Conservation (phyloP, 164 flowering plant species). For the Chimonanthus praecox region DNA sequence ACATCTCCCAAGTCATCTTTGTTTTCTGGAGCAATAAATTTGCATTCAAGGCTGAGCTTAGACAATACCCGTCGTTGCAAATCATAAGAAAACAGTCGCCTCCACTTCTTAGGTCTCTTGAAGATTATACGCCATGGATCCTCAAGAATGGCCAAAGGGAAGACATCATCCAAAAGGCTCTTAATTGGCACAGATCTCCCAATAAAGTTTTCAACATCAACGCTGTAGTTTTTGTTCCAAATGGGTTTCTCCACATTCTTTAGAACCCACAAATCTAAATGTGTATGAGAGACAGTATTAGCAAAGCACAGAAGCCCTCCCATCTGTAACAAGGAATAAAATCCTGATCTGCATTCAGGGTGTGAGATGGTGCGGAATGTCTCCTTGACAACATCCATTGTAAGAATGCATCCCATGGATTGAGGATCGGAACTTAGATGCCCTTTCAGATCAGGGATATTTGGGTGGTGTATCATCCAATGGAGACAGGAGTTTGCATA, state of each 20-base stretch:
- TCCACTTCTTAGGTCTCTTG: conserved; percentile 1
- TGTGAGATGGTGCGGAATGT: neutral
- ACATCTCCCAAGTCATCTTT: neutral
- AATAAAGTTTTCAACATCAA: neutral
- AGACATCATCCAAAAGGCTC: neutral
- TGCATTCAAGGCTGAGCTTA: neutral
- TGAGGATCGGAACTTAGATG: neutral
- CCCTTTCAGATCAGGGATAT: neutral
- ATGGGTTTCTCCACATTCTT: neutral
- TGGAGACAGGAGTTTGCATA: conserved; percentile 1
- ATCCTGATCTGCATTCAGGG: conserved; percentile 1
- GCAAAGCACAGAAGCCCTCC: conserved; percentile 4
- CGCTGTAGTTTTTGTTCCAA: conserved; percentile 1
- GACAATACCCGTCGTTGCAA: neutral
- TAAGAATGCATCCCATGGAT: conserved; percentile 1
- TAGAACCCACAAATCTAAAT: conserved; percentile 6
- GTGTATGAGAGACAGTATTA: neutral
- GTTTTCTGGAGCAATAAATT: neutral
- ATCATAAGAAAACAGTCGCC: neutral
- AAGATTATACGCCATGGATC: conserved; percentile 3
- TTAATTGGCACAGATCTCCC: conserved; percentile 2
- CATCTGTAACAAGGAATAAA: conserved; percentile 1
- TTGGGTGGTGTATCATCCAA: conserved; percentile 6
- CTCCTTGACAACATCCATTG: conserved; percentile 2
- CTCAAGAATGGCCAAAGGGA: conserved; percentile 1